phyloP scores from a whole-genome alignment of 495 filamentous ascomycete genomes.

The Pyronema domesticum region DNA sequence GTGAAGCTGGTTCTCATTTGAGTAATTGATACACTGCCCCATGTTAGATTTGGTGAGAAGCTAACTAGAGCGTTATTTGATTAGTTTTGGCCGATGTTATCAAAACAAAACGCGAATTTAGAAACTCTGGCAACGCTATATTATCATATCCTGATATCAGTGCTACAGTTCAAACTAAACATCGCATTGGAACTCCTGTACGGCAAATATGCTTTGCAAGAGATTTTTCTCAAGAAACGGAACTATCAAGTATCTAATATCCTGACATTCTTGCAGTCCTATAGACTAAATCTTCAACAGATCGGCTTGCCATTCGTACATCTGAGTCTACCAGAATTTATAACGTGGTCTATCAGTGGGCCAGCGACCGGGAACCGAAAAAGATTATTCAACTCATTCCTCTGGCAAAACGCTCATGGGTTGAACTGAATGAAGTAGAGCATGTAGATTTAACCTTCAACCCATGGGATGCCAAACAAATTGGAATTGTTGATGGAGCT shows the following conservation, averaged over 20 bases:
- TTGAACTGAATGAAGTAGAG: conserved; percentile 1
- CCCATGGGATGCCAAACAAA: conserved; percentile 44
- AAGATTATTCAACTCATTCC: too few species aligned
- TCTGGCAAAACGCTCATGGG: too few species aligned
- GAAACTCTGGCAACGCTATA: background rate
- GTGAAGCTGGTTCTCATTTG: conserved; percentile 9
- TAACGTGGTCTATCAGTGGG: background rate
- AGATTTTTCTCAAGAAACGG: background rate
- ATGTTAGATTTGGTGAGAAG: background rate
- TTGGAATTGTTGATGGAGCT: conserved; percentile 53
- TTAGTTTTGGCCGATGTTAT: conserved; percentile 1
- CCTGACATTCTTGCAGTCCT: too few species aligned
- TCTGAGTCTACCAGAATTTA: conserved; percentile 7
- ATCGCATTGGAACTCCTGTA: background rate
- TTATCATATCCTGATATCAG: background rate
- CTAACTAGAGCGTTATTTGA: background rate
- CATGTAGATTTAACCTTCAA: conserved; percentile 67
- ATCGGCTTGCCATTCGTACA: conserved; percentile 12
- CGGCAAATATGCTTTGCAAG: background rate
- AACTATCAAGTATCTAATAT: too few species aligned
- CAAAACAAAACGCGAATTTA: background rate
- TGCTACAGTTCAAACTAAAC: background rate
- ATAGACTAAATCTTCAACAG: conserved; percentile 2
- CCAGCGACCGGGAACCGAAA: too few species aligned
- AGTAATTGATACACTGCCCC: background rate